These are phyloP conservation scores for Phytophthora pluvialis DNA, from an alignment of 352 stramenopile species.

Conservation along the genomic window DNA sequence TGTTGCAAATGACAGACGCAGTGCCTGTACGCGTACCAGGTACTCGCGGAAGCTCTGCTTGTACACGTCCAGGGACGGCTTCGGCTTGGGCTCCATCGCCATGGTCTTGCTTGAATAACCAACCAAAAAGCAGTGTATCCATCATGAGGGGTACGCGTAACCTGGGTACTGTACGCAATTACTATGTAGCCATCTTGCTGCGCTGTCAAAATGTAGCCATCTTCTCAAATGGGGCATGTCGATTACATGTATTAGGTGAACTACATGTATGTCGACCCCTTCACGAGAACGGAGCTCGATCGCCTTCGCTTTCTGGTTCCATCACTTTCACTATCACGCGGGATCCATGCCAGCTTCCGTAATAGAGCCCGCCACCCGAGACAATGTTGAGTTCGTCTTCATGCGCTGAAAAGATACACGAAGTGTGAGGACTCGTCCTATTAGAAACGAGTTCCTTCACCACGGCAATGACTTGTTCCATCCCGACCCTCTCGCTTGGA, in stretches of 20 bases:
- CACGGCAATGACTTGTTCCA: neutral
- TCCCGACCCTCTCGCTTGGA: neutral
- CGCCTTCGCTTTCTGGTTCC: too few relatives aligned
- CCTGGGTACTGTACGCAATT: neutral
- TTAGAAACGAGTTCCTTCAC: neutral
- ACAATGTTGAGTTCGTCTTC: too few relatives aligned
- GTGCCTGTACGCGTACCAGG: slow-evolving; percentile 24
- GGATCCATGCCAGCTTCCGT: too few relatives aligned
- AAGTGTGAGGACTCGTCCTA: too few relatives aligned
- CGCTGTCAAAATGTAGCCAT: neutral
- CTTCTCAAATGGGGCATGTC: neutral
- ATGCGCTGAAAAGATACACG: too few relatives aligned
- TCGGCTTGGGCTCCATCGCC: slow-evolving; percentile 32
- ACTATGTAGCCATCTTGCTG: too few relatives aligned
- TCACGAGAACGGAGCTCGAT: too few relatives aligned
- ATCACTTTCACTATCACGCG: too few relatives aligned
- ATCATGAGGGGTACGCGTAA: slow-evolving; percentile 11
- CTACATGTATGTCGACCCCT: too few relatives aligned
- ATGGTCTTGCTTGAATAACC: slow-evolving; percentile 19
- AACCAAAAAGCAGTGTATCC: slow-evolving; percentile 25
- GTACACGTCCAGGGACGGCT: slow-evolving; percentile 72
- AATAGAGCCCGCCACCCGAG: too few relatives aligned
- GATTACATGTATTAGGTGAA: too few relatives aligned
- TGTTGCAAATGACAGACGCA: neutral
- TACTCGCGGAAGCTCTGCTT: slow-evolving; percentile 89